Conservation (phyloP, 805 yeast species). For the Saccharomycopsis schoenii region DNA sequence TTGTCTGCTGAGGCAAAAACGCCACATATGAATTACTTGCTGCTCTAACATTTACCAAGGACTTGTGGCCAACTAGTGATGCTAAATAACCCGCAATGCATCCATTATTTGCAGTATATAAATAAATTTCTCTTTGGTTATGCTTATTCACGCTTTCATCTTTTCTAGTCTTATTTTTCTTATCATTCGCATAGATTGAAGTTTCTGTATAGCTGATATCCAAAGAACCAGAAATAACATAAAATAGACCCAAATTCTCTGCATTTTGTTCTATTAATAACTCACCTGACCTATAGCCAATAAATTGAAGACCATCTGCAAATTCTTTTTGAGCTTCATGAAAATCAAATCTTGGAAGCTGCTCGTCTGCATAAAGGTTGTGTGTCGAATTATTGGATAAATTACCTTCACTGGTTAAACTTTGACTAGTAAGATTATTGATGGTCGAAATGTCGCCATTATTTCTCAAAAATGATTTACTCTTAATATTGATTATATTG, state of each 20-base stretch:
- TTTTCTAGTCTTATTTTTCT: constrained; percentile 10
- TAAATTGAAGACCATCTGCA: constrained; percentile 48
- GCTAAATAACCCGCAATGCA: constrained; percentile 85
- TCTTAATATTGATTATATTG: neutral
- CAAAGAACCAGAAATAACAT: constrained; percentile 68
- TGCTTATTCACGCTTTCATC: constrained; percentile 26
- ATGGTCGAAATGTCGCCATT: neutral
- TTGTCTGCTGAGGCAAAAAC: constrained; percentile 48
- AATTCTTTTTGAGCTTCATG: constrained; percentile 47
- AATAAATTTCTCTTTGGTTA: constrained; percentile 15
- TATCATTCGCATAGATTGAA: constrained; percentile 23
- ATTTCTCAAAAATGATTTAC: neutral
- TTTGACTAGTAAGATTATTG: neutral
- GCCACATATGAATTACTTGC: constrained; percentile 59
- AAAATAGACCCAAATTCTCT: constrained; percentile 64
- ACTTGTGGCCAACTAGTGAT: constrained; percentile 65
- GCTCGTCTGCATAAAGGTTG: constrained; percentile 4
- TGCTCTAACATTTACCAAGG: constrained; percentile 64
- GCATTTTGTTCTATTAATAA: constrained; percentile 55
- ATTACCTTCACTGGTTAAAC: neutral
- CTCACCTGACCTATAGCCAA: constrained; percentile 42
- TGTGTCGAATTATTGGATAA: neutral
- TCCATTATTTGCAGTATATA: constrained; percentile 61
- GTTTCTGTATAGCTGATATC: constrained; percentile 46
- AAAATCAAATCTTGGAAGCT: constrained; percentile 28